These are phyloP conservation scores for Hanseniaspora taiwanica DNA, from an alignment of 805 yeast species.

Conservation along the genomic window DNA sequence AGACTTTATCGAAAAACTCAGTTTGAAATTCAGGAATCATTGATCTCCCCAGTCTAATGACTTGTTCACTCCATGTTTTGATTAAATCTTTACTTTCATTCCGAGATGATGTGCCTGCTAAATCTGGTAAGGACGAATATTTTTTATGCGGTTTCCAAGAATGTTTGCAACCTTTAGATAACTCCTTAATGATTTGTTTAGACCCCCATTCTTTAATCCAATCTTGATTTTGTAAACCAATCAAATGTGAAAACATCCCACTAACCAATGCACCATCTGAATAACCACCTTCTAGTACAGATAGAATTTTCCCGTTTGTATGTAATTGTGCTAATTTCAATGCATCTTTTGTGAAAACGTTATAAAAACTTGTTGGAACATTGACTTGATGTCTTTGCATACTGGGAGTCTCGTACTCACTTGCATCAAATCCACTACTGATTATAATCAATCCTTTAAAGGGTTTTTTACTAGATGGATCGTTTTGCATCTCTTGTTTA, in stretches of 20 bases:
- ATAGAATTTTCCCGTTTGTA: conserved; percentile 46
- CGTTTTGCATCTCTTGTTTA: conserved; percentile 29
- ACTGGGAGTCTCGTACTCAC: conserved; percentile 66
- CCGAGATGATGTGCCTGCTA: too few relatives aligned
- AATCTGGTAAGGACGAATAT: neutral
- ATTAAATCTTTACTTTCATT: conserved; percentile 36
- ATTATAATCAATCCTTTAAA: conserved; percentile 52
- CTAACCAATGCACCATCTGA: conserved; percentile 70
- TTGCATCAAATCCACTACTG: conserved; percentile 83
- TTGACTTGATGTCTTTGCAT: conserved; percentile 79
- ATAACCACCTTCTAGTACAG: conserved; percentile 76
- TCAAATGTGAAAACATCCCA: conserved; percentile 66
- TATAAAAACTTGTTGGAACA: conserved; percentile 70
- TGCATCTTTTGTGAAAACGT: conserved; percentile 59
- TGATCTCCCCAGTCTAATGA: conserved; percentile 44
- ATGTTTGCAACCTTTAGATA: conserved; percentile 54
- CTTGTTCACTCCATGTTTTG: conserved; percentile 55
- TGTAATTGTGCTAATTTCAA: conserved; percentile 53
- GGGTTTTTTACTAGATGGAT: conserved; percentile 25
- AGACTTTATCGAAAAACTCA: conserved; percentile 12
- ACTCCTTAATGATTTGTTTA: conserved; percentile 46
- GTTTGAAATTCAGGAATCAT: conserved; percentile 38
- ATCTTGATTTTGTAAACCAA: conserved; percentile 45
- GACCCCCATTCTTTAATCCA: conserved; percentile 61
- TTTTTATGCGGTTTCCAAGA: conserved; percentile 46